Evolutionary conservation across 2,329 filamentous ascomycete genomes (phyloP).

Genomic region (Neopestalotiopsis sp.): DNA sequence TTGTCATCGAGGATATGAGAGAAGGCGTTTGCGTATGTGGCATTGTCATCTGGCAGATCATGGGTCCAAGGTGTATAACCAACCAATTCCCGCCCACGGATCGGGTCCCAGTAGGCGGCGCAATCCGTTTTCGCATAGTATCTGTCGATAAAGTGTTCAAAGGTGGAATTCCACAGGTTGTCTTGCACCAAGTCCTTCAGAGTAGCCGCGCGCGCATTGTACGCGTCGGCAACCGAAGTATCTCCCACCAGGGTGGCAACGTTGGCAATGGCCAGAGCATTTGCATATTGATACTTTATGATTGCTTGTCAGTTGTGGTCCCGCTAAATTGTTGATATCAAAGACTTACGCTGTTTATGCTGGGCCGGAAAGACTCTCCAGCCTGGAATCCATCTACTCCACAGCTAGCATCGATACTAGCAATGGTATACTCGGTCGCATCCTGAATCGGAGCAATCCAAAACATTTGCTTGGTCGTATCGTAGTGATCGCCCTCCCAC

Average conservation of each 20-base stretch:
- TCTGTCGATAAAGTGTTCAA: conserved; percentile 50
- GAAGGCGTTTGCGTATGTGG: conserved; percentile 43
- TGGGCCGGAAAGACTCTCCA: conserved; percentile 46
- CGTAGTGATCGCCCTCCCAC: conserved; percentile 43
- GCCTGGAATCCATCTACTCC: conserved; percentile 46
- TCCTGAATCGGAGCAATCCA: conserved; percentile 48
- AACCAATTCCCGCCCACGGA: conserved; percentile 48
- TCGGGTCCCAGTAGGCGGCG: conserved; percentile 45
- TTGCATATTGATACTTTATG: conserved; percentile 44
- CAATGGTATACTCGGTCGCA: conserved; percentile 51
- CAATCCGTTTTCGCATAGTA: conserved; percentile 43
- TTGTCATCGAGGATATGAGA: conserved; percentile 40
- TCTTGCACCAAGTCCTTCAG: conserved; percentile 44
- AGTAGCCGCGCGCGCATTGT: conserved; percentile 36
- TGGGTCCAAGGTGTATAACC: conserved; percentile 50
- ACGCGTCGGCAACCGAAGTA: conserved; percentile 25
- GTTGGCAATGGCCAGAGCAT: conserved; percentile 46
- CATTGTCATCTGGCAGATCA: conserved; percentile 44
- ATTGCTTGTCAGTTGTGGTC: background rate
- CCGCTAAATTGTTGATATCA: background rate
- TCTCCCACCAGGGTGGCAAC: conserved; percentile 40
- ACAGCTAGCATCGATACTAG: conserved; percentile 47
- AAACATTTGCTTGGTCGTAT: conserved; percentile 45
- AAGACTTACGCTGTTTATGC: conserved; percentile 42
- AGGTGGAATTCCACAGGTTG: conserved; percentile 48